phyloP scores from a whole-genome alignment of 805 yeast species.

The Diddensiella santjacobensis region DNA sequence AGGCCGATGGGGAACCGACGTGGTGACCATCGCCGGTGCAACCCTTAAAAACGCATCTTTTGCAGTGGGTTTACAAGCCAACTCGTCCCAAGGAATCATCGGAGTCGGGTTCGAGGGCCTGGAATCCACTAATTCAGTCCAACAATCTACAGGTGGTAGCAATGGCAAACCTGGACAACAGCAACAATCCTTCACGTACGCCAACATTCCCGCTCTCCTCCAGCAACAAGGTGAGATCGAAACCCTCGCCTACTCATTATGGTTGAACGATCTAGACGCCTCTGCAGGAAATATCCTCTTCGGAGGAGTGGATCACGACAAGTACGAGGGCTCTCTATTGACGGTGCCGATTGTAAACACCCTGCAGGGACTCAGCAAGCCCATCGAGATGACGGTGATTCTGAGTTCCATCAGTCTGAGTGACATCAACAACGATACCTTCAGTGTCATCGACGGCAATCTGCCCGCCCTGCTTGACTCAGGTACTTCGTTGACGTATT shows the following conservation, averaged over 20 bases:
- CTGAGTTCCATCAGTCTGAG: conserved; percentile 5
- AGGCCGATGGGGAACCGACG: conserved; percentile 65
- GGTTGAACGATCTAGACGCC: conserved; percentile 37
- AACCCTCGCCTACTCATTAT: conserved; percentile 44
- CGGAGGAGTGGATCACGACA: conserved; percentile 51
- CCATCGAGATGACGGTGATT: conserved; percentile 18
- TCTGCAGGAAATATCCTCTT: conserved; percentile 41
- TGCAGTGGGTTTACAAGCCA: conserved; percentile 68
- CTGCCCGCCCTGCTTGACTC: conserved; percentile 24
- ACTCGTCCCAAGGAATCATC: conserved; percentile 41
- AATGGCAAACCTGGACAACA: conserved; percentile 1
- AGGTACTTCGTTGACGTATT: conserved; percentile 25
- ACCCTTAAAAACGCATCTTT: conserved; percentile 53
- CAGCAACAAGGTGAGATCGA: conserved; percentile 43
- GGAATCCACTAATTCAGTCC: conserved; percentile 17
- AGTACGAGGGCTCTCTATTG: conserved; percentile 39
- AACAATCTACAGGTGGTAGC: not conserved
- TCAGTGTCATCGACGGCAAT: conserved; percentile 6
- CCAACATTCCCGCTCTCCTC: conserved; percentile 62
- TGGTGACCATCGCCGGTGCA: conserved; percentile 47
- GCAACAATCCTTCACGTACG: conserved; percentile 36
- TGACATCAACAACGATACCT: conserved; percentile 5
- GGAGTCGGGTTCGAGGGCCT: conserved; percentile 20
- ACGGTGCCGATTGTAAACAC: conserved; percentile 24
- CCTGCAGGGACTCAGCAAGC: conserved; percentile 11